Base-by-base conservation (phyloP, 192 early-diverging fungal species). In the Coemansia sp. region DNA sequence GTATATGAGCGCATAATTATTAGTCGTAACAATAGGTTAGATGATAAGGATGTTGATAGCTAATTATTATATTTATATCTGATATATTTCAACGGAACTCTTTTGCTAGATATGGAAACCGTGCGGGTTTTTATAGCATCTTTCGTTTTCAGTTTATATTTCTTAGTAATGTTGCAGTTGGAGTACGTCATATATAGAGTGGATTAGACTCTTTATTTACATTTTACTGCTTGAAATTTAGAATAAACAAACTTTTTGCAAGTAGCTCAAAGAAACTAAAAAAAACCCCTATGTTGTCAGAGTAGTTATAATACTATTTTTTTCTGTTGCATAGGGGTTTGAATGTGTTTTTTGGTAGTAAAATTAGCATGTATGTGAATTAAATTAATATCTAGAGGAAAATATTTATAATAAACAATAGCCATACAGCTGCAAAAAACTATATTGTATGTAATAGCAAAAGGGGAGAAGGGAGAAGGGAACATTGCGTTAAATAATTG, bases 1-100 rank as follows among this genome's bases (percentile, higher is more conserved):
- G 60, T 33, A 50, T 64, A 51, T 34, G 60, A 51, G 50, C 56
- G 76, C 76, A 77, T 77, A 22, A 50, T 58, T 20, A 54, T 34
- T 45, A 16, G 17, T 45, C 10, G 5, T 5, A 12, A 12, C 42
- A 16, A 51, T 12, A 51, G 29, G 45, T 14, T 51, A 51, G 7
- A 22, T 7, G 16, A 54, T 54, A 29, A 12, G 29, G 22, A 25
- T 25, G 1, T 25, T 25, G 22, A 25, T 25, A 25, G 22, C 22
- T 25, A 25, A 25, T 25, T 25, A 25, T 25, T 25, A 25, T 25
- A 25, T 25, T 25, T 25, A 25, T 25, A 25, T 25, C 22, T 25
- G 22, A 25, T 25, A 25, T 25, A 25, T 25, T 25, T 25, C 22
- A 25, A 25, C 22, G 1, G 22, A 25, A 25, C 0, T 25, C 22